Conservation (phyloP, 2,329 filamentous ascomycete species). For the Stagonosporopsis vannaccii region DNA sequence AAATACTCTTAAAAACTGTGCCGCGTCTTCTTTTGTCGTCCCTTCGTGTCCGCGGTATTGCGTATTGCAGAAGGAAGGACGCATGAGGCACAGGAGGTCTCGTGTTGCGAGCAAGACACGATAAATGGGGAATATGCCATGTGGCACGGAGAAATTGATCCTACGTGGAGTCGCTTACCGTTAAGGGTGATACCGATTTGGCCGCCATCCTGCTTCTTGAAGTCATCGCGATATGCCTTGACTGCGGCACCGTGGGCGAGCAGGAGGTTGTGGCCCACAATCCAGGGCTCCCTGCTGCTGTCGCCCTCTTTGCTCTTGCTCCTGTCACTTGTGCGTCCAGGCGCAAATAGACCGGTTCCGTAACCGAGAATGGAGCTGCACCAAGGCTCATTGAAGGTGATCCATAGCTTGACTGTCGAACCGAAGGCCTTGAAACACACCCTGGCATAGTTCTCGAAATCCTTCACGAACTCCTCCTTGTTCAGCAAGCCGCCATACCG, state of each 20-base stretch:
- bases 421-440: slow-evolving; percentile 76
- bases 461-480: slow-evolving; percentile 80
- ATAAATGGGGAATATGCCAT: slow-evolving; percentile 1
- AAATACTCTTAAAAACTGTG: background rate
- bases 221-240: slow-evolving; percentile 82
- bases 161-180: slow-evolving; percentile 57
- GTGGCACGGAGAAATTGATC: slow-evolving; percentile 20
- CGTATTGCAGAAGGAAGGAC: background rate
- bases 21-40: slow-evolving; percentile 7
- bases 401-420: slow-evolving; percentile 83
- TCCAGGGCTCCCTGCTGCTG: slow-evolving; percentile 80
- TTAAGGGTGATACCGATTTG: slow-evolving; percentile 90
- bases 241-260: slow-evolving; percentile 82
- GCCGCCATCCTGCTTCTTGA: slow-evolving; percentile 74
- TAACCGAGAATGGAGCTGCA: slow-evolving; percentile 84
- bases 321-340: slow-evolving; percentile 81
- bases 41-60: slow-evolving; percentile 1
- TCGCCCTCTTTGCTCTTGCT: slow-evolving; percentile 74
- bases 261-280: slow-evolving; percentile 80
- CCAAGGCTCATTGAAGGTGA: slow-evolving; percentile 91
- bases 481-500: slow-evolving; percentile 83
- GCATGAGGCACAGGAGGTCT: background rate
- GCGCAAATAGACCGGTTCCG: slow-evolving; percentile 78
- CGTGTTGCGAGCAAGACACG: background rate
- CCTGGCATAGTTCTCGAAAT: slow-evolving; percentile 81